phyloP scores from a whole-genome alignment of 75 land plant genomes.

The Selaginella tamariscina region DNA sequence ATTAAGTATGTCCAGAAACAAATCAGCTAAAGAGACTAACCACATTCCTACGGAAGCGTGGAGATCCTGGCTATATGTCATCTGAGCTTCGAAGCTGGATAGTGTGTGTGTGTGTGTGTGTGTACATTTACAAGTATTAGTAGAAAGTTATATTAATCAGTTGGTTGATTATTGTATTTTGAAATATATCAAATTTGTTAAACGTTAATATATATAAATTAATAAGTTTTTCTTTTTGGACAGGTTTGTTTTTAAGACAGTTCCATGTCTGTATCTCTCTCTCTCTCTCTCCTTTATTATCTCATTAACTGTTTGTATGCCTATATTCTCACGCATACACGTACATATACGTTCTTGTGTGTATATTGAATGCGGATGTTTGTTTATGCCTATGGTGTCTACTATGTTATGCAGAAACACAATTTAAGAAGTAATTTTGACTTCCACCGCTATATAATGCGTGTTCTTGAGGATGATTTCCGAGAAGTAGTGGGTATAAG shows the following conservation, averaged over 20 bases:
- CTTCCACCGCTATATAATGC: slow-evolving; percentile 12
- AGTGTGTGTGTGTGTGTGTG: slow-evolving; percentile 7
- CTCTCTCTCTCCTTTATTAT: no score
- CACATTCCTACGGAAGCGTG: slow-evolving; percentile 16
- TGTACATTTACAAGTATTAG: no score
- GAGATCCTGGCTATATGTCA: not conserved
- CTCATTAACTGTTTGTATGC: no score
- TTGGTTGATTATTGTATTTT: no score
- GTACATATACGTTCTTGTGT: not conserved
- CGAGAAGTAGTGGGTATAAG: slow-evolving; percentile 80
- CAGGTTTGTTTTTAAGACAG: not conserved
- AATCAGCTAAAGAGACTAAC: slow-evolving; percentile 8
- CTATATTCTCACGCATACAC: no score
- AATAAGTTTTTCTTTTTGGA: slow-evolving; percentile 10
- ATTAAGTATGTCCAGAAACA: not conserved
- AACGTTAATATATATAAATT: no score
- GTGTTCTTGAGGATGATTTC: slow-evolving; percentile 67
- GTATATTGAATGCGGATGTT: not conserved
- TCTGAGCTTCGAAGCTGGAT: not conserved
- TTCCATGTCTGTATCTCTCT: not conserved
- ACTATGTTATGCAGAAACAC: slow-evolving; percentile 12
- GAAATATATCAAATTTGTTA: no score
- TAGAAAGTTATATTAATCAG: no score
- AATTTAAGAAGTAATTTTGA: not conserved
- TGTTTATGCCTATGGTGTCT: no score